Base-by-base conservation (phyloP, 768 basidiomycete genomes). In the Paxillus ammoniavirescens region DNA sequence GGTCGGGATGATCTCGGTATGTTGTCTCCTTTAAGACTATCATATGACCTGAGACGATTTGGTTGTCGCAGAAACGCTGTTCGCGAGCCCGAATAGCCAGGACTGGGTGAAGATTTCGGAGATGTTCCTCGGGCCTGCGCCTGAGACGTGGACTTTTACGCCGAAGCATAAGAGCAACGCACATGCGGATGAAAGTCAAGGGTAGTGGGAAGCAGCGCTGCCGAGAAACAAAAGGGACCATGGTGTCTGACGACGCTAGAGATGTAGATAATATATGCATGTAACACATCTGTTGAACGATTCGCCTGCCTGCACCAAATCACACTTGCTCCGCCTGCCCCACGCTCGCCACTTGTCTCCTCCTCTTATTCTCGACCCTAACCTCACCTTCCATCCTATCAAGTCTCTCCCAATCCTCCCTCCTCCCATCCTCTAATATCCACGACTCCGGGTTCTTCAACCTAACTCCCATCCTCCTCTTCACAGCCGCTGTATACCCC, bases 101-200 rank as follows among this genome's bases (percentile, higher is more conserved):
- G 91, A 95, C 65, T 96, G 94, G 94, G 89, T 95, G 40, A 91
- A 85, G 73, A 85, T 99, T 43, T 89, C 90, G 1, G 92, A 95
- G 72, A 94, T 96, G 89, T 97, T 97, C 73, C 73, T 98, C 23
- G 96, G 95, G 1, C 87, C 87, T 52, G 81, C 83, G 1, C 94
- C 92, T 1, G 89, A 90, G 55, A 75, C 81, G 3, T 96, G 91
- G 86, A 72, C 74, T 7, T 98, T 97, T 71, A 84, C 82, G 13
- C 93, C 95, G 2, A 98, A 97, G 70, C 95, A 98, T 73, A 95
- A 92, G 73, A 94, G 91, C 58, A 98, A 97, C 67, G 75, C 90
- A 1, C 78, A 84, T 67, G 75, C 72, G 8, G 79, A 80, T 30
- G 87, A 87, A 52, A 79, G 75, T 52, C 86, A 90, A 61, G 89